Percentiles rank a stretch among this genome's conserved stretches.
These are phyloP conservation scores for Endoconidiophora laricicola DNA, from an alignment of 2,329 filamentous ascomycete genomes.

Conservation along the genomic window DNA sequence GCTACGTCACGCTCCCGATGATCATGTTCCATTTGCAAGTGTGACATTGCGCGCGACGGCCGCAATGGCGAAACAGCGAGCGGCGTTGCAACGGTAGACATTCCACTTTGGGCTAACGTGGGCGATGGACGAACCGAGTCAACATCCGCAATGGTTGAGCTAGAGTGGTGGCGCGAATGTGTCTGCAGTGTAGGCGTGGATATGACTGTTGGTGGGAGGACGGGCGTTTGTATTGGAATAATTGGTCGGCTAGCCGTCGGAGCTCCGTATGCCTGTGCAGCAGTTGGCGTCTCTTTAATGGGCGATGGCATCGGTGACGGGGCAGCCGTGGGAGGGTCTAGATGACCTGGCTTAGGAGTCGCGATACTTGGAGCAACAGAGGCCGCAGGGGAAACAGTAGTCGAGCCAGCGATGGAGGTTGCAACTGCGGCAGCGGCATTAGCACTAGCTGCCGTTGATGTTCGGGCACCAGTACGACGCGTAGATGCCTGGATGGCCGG, in stretches of 20 bases:
- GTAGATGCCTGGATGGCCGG: conserved; percentile 31
- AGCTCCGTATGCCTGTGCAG: not conserved
- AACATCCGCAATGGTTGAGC: conserved; percentile 4
- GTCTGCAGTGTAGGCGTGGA: not conserved
- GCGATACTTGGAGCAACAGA: conserved; percentile 3
- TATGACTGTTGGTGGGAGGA: not conserved
- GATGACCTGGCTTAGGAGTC: conserved; percentile 5
- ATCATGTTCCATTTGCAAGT: conserved; percentile 17
- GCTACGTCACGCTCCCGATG: conserved; percentile 14
- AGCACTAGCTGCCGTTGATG: too few species aligned
- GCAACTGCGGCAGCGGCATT: conserved; percentile 13
- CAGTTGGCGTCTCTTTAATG: not conserved
- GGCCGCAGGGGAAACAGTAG: conserved; percentile 5
- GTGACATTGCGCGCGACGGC: conserved; percentile 15
- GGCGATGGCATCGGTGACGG: conserved; percentile 6
- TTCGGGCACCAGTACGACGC: conserved; percentile 20
- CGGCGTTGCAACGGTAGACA: not conserved
- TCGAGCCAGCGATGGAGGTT: not conserved
- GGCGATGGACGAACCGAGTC: conserved; percentile 3
- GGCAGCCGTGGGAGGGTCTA: conserved; percentile 9
- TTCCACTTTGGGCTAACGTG: not conserved
- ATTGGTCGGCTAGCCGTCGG: not conserved
- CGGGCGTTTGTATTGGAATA: not conserved
- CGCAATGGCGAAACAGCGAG: conserved; percentile 16
- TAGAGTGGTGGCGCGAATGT: conserved; percentile 6